These are phyloP conservation scores for Yamadazyma sp. DNA, from an alignment of 805 yeast species.

Conservation along the genomic window DNA sequence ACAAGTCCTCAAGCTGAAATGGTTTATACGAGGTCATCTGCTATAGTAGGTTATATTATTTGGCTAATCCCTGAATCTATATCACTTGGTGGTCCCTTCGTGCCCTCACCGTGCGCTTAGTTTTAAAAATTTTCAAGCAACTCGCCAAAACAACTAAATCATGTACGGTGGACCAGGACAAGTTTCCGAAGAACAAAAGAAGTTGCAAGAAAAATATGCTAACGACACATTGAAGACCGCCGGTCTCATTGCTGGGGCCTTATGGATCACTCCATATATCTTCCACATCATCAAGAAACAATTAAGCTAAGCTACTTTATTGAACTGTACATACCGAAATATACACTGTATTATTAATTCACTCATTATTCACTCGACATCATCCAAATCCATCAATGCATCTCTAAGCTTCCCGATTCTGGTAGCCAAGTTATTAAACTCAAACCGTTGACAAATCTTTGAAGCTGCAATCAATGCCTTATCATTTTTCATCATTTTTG, in stretches of 20 bases:
- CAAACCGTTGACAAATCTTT: constrained; percentile 73
- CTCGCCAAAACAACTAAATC: background rate
- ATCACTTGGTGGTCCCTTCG: constrained; percentile 1
- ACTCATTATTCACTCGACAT: too few species aligned
- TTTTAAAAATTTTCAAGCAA: constrained; percentile 15
- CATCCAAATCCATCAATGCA: constrained; percentile 26
- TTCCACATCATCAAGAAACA: constrained; percentile 55
- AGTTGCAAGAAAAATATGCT: constrained; percentile 62
- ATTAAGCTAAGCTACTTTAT: constrained; percentile 24
- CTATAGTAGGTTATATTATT: background rate
- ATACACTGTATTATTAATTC: background rate
- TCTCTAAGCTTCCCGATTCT: constrained; percentile 41
- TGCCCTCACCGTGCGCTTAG: constrained; percentile 4
- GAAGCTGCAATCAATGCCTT: constrained; percentile 82
- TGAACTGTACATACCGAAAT: constrained; percentile 7
- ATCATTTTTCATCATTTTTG: constrained; percentile 66
- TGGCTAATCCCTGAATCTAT: too few species aligned
- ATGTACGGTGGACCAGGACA: constrained; percentile 54
- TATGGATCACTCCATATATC: constrained; percentile 59
- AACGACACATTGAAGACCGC: constrained; percentile 59
- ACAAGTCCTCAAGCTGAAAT: constrained; percentile 81
- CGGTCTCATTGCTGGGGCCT: constrained; percentile 60
- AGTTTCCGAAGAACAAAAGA: constrained; percentile 64
- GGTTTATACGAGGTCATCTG: constrained; percentile 86
- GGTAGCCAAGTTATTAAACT: constrained; percentile 33